phyloP scores from a whole-genome alignment of 2,329 filamentous ascomycete species.

The Didymella lethalis region DNA sequence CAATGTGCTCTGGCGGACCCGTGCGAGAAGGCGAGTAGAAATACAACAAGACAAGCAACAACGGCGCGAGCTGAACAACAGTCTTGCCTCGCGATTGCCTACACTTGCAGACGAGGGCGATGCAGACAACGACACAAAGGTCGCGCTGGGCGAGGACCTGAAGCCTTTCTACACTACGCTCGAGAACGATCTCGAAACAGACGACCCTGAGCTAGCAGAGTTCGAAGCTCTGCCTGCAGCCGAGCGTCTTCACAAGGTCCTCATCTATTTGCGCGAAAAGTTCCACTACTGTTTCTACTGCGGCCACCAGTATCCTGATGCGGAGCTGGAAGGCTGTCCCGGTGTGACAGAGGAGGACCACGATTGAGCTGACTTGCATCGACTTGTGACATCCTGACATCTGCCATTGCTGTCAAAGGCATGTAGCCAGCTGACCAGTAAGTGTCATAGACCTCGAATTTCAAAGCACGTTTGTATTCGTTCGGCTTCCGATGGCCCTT shows the following conservation, averaged over 20 bases:
- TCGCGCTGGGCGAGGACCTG: constrained; percentile 68
- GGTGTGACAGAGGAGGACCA: constrained; percentile 86
- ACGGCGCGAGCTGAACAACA: constrained; percentile 40
- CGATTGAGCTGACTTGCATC: constrained; percentile 56
- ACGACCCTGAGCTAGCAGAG: constrained; percentile 79
- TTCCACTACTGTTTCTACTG: constrained; percentile 96
- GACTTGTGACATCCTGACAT: background rate
- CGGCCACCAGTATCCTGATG: constrained; percentile 80
- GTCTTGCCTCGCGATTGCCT: constrained; percentile 61
- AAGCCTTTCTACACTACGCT: constrained; percentile 60
- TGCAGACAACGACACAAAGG: constrained; percentile 75
- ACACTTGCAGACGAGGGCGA: constrained; percentile 69
- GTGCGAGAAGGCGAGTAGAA: constrained; percentile 74
- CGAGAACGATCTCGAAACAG: constrained; percentile 76
- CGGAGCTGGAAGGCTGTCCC: constrained; percentile 84
- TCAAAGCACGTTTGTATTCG: background rate
- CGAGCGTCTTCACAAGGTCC: constrained; percentile 71
- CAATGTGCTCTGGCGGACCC: constrained; percentile 79
- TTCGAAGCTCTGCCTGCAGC: constrained; percentile 74
- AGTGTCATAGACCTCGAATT: constrained; percentile 1
- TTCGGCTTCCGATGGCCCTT: background rate
- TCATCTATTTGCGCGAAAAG: constrained; percentile 73
- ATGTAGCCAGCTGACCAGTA: constrained; percentile 4
- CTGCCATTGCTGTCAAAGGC: background rate
- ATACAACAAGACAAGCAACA: constrained; percentile 67